Evolutionary conservation across 2,329 filamentous ascomycete species (phyloP).

Genomic region (Botrytis paeoniae): DNA sequence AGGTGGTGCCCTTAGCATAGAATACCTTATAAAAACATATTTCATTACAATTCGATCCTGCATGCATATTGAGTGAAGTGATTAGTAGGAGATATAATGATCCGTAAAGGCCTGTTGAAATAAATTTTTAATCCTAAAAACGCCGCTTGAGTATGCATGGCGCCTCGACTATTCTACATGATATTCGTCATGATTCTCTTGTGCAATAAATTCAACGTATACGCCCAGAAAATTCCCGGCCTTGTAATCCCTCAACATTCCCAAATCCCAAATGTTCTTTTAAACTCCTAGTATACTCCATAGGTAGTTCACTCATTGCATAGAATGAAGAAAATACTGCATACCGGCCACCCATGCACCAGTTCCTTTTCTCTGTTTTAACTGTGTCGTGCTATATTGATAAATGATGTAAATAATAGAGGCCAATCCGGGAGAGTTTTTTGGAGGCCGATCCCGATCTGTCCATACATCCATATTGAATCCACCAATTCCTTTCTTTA

Average conservation of each 20-base stretch:
- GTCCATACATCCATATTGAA: not conserved
- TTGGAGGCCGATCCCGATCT: not conserved
- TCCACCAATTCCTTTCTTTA: not conserved
- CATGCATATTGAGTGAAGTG: not conserved
- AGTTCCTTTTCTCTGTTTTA: not conserved
- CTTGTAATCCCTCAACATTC: not conserved
- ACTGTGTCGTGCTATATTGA: not conserved
- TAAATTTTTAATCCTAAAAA: not conserved
- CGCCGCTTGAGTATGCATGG: not conserved
- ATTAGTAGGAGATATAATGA: not conserved
- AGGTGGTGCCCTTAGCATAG: constrained; percentile 22
- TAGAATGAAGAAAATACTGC: not conserved
- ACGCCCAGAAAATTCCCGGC: not conserved
- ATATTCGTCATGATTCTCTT: not conserved
- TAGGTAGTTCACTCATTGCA: not conserved
- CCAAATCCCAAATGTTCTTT: not conserved
- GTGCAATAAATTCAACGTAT: not conserved
- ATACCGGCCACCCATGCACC: not conserved
- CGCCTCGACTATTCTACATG: not conserved
- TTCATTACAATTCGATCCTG: not conserved
- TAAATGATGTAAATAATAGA: not conserved
- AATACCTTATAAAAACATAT: constrained; percentile 19
- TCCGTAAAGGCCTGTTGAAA: not conserved
- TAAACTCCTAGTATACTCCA: not conserved
- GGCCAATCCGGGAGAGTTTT: not conserved